Conservation (phyloP, 345 rosid genomes). For the Eutrema yunnanense region DNA sequence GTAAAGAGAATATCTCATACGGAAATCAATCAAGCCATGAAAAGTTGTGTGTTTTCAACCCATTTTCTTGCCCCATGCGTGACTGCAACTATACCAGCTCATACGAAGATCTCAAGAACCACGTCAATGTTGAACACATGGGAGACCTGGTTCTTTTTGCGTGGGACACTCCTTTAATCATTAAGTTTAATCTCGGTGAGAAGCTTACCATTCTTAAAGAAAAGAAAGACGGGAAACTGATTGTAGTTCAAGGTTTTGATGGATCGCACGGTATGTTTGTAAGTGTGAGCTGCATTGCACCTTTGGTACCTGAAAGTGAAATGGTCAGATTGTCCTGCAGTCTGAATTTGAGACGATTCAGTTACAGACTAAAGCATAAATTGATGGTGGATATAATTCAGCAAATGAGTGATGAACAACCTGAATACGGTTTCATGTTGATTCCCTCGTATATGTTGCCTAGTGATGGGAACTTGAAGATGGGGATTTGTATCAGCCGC, state of each 20-base stretch:
- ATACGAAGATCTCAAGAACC: constrained; percentile 22
- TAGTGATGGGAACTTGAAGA: background rate
- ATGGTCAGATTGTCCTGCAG: background rate
- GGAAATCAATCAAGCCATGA: constrained; percentile 32
- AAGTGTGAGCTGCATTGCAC: background rate
- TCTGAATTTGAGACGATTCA: background rate
- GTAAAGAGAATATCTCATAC: constrained; percentile 23
- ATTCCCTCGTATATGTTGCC: background rate
- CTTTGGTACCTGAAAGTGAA: background rate
- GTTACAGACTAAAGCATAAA: background rate
- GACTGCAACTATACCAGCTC: constrained; percentile 39
- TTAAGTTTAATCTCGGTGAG: background rate
- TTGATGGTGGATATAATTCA: no score
- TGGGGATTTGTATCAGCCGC: background rate
- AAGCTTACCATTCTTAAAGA: background rate
- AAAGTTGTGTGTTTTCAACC: constrained; percentile 27
- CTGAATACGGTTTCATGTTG: background rate
- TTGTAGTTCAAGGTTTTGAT: background rate
- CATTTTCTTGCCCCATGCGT: constrained; percentile 43
- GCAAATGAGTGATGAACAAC: background rate
- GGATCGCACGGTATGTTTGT: background rate
- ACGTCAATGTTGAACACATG: constrained; percentile 33
- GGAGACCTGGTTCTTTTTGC: background rate
- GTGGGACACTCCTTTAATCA: background rate
- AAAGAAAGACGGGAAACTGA: background rate